Evolutionary conservation across 2,329 filamentous ascomycete species (phyloP), one percentile per base, ranked within the genome.

Genomic region (Madurella mycetomatis): DNA sequence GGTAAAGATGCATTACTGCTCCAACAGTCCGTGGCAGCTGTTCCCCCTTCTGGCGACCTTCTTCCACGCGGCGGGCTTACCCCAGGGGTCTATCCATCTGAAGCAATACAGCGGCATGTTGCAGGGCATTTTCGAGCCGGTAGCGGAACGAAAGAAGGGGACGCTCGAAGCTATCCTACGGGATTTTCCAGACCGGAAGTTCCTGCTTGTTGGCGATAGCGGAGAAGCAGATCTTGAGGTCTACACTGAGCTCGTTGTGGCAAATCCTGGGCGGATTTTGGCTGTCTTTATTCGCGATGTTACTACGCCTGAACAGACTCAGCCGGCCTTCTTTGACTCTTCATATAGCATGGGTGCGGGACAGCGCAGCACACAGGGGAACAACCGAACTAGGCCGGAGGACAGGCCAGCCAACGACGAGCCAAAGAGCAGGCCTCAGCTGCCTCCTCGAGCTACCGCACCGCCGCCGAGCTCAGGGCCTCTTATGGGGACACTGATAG

Each of bases 11-110:
- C 95, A 99, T 68, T 99, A 99, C 69, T 95, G 96, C 60, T 99
- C 94, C n/a, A 99, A 99, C 71, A 95, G 92, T 48, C 94, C 94
- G 0, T 99, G 95, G 95, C 95, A 99, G 69, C 79, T 99, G 7
- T 99, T 90, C 64, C 94, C 94, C 0, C 84, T 97, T 2, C 75
- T 99, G 11, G 87, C 89, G 5, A 90, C 83, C 50, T 99, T 88
- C 68, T 95, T 97, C 69, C 84, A 85, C 60, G 72, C 87, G 41
- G 88, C 88, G 7, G 88, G 88, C 1, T 74, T 99, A 1, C 94
- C 94, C 0, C 82, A 82, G 0, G 95, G 94, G 0, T 96, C 92
- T 0, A 88, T 97, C 61, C 95, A 99, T 67, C 71, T 99, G 61
- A 99, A 99, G 70, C 90, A 95, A 61, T 99, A 99, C 70, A 90